These are phyloP conservation scores for Gossypium schwendimanii DNA, from an alignment of 441 rosid genomes.

Conservation along the genomic window DNA sequence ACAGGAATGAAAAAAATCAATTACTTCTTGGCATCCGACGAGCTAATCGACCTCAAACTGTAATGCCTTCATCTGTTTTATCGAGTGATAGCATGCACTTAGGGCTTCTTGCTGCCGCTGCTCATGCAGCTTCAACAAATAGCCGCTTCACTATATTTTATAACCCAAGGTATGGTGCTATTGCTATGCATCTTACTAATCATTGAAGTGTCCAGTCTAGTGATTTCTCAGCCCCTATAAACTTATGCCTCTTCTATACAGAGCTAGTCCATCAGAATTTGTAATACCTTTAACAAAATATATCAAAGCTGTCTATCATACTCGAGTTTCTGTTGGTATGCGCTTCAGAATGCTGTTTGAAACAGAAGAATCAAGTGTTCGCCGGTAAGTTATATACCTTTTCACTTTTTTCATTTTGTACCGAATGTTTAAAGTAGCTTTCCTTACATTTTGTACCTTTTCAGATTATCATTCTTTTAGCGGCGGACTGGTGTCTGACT, in stretches of 20 bases:
- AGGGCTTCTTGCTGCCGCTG: constrained; percentile 98
- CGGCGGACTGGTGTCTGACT: neutral
- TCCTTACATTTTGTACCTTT: neutral
- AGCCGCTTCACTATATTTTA: constrained; percentile 91
- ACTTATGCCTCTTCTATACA: constrained; percentile 21
- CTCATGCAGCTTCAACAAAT: constrained; percentile 93
- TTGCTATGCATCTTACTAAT: neutral
- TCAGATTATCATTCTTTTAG: neutral
- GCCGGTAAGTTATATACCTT: constrained; percentile 56
- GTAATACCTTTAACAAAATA: constrained; percentile 84
- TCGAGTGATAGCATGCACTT: constrained; percentile 99
- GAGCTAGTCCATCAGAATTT: constrained; percentile 97
- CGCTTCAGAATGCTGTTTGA: constrained; percentile 99
- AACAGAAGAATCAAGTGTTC: constrained; percentile 97
- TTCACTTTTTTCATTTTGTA: neutral
- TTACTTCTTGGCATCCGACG: constrained; percentile 90
- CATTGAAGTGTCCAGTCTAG: neutral
- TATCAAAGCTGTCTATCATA: constrained; percentile 87
- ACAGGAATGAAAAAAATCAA: constrained; percentile 92
- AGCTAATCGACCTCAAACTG: constrained; percentile 87
- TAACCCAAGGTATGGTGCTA: constrained; percentile 66
- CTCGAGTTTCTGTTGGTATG: constrained; percentile 98
- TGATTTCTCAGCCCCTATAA: neutral
- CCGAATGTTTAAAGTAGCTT: neutral
- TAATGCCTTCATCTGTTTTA: constrained; percentile 91